Percentiles rank a stretch among this genome's conserved stretches.
phyloP scores from a whole-genome alignment of 2,329 filamentous ascomycete genomes.

The Monilinia aucupariae region DNA sequence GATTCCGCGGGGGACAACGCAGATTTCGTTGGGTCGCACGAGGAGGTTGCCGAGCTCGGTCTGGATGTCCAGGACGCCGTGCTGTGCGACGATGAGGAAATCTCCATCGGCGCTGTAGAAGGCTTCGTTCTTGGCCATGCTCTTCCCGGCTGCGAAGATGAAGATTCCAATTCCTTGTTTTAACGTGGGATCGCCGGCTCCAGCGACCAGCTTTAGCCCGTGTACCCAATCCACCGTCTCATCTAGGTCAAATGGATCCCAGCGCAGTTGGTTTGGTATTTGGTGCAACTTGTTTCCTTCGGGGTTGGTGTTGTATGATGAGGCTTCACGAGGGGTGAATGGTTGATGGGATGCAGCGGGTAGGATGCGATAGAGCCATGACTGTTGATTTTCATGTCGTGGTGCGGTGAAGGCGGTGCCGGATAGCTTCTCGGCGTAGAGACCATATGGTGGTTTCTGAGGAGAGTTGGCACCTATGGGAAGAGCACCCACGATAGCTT shows the following conservation, averaged over 20 bases:
- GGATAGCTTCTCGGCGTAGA: slow-evolving; percentile 62
- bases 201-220: slow-evolving; percentile 61
- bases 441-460: slow-evolving; percentile 61
- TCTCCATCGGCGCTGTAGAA: slow-evolving; percentile 85
- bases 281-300: slow-evolving; percentile 49
- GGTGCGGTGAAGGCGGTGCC: slow-evolving; percentile 54
- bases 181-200: slow-evolving; percentile 71
- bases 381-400: slow-evolving; percentile 50
- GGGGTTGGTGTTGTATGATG: slow-evolving; percentile 41
- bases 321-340: slow-evolving; percentile 41
- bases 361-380: slow-evolving; percentile 54
- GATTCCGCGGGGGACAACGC: slow-evolving; percentile 68
- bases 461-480: slow-evolving; percentile 63
- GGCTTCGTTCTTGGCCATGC: slow-evolving; percentile 68
- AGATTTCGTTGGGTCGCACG: slow-evolving; percentile 73
- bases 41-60: slow-evolving; percentile 71
- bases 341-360: slow-evolving; percentile 49
- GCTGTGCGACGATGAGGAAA: slow-evolving; percentile 69
- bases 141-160: slow-evolving; percentile 71
- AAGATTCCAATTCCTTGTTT: slow-evolving; percentile 77
- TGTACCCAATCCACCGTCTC: slow-evolving; percentile 64
- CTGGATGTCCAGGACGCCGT: slow-evolving; percentile 67
- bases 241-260: slow-evolving; percentile 67
- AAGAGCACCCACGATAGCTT: slow-evolving; percentile 60
- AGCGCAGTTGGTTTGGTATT: slow-evolving; percentile 75